Percentiles rank a stretch among this genome's conserved stretches.
phyloP scores from a whole-genome alignment of 345 rosid genomes.

The Boechera divaricarpa region DNA sequence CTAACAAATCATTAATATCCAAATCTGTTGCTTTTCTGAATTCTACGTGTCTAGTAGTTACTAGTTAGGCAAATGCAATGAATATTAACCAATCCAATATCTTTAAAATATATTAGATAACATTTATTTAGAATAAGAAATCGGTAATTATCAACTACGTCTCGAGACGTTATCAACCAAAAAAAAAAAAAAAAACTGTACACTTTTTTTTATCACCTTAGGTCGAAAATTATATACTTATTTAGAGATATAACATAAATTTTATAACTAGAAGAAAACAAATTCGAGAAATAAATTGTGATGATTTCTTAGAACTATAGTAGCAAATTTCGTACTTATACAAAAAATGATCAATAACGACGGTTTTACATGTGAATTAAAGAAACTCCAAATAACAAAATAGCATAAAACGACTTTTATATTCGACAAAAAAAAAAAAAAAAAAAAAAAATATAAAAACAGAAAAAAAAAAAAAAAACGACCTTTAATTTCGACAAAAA shows the following conservation, averaged over 20 bases:
- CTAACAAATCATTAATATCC: constrained; percentile 2
- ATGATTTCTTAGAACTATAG: background rate
- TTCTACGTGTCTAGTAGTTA: constrained; percentile 25
- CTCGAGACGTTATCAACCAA: constrained; percentile 12
- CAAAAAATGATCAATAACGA: background rate
- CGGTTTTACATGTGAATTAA: constrained; percentile 14
- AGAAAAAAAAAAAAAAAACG: no score
- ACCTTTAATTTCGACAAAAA: constrained; percentile 15
- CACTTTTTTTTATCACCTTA: background rate
- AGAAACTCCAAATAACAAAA: background rate
- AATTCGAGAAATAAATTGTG: background rate
- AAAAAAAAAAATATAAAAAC: no score
- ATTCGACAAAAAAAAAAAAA: no score
- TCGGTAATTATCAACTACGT: constrained; percentile 28
- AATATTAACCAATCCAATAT: background rate
- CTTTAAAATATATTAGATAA: background rate
- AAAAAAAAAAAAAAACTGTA: background rate
- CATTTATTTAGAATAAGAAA: background rate
- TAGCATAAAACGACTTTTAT: background rate
- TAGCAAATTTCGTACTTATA: background rate
- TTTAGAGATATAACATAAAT: no score
- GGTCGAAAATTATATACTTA: background rate
- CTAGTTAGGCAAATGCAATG: constrained; percentile 26
- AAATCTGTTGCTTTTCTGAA: background rate
- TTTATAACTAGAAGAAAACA: no score